These are phyloP conservation scores for Omphalotus guepiniiformis DNA, from an alignment of 768 basidiomycete genomes.

Conservation along the genomic window DNA sequence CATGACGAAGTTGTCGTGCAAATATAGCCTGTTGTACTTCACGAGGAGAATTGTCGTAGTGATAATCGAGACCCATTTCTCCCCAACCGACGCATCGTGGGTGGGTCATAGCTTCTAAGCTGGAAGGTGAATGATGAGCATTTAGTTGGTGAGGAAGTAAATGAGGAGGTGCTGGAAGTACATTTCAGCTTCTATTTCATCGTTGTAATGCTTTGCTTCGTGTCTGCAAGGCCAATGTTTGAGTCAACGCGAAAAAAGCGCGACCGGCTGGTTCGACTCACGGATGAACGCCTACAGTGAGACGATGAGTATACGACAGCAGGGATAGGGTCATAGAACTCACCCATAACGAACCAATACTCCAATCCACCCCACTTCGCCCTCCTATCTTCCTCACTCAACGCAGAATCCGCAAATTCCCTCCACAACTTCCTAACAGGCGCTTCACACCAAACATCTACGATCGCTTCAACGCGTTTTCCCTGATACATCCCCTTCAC, in stretches of 20 bases:
- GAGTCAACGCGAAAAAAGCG: neutral
- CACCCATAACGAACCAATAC: conserved; percentile 85
- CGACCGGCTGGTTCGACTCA: too few species aligned
- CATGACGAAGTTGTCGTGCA: conserved; percentile 60
- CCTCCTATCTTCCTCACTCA: conserved; percentile 42
- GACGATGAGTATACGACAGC: conserved; percentile 1
- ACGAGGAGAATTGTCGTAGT: conserved; percentile 75
- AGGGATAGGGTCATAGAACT: conserved; percentile 16
- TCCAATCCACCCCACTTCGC: conserved; percentile 62
- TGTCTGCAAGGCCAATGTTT: conserved; percentile 39
- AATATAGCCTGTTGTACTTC: conserved; percentile 66
- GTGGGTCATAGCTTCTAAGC: conserved; percentile 71
- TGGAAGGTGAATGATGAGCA: conserved; percentile 21
- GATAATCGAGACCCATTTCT: conserved; percentile 85
- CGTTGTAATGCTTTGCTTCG: conserved; percentile 64
- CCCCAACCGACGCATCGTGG: conserved; percentile 86
- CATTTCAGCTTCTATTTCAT: conserved; percentile 67
- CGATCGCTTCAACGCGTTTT: conserved; percentile 57
- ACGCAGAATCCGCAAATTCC: conserved; percentile 69
- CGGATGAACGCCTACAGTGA: conserved; percentile 65
- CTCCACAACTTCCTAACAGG: conserved; percentile 61
- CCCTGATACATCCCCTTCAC: conserved; percentile 55
- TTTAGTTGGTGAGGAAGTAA: neutral
- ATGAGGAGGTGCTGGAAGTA: conserved; percentile 25
- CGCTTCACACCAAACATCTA: conserved; percentile 90